Base-by-base conservation (phyloP, 2,329 filamentous ascomycete genomes). In the Pseudocercospora pini-densiflorae region DNA sequence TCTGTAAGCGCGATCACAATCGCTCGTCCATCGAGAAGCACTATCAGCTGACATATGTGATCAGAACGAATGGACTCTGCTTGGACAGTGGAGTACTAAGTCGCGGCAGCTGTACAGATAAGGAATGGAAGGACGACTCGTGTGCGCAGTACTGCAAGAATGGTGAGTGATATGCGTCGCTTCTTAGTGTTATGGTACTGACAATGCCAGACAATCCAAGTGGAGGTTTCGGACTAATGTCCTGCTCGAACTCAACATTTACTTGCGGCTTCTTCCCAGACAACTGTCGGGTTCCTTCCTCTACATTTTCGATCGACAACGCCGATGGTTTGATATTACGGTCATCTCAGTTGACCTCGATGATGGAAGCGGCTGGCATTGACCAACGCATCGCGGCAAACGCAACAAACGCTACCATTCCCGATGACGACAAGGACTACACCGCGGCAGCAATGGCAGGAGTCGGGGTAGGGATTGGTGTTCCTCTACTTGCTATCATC, bases 121-220 rank as follows among this genome's bases (percentile, higher is more conserved):
- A 65, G 62, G 61, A 59, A 10, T 69, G 65, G 59, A 49, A 58
- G n/a, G 49, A 62, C n/a, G 57, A 64, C 24, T 54, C 54, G 12
- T 69, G 67, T 31, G 59, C 64, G 2, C 64, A 65, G 27, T 69
- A 69, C 43, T 69, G 67, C 51, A 69, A 63, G 27, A 69, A 64
- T 36, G 65, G 67, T 69, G 12, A n/a, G 60, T 54, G 19, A 3
- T 5, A 3, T 8, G n/a, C 23, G 24, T 8, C 21, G 24, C 14
- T 29, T 29, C 19, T 14, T 12, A 24, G 5, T 14, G 21, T 16
- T 5, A 29, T 2, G 6, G 23, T 24, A 24, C 65, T 69, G 45
- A 69, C 60, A 19, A 31, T 54, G 49, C 10, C 12, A 54, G 23
- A 54, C 23, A 54, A 54, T n/a, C 49, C 49, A 29, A 54, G 49